Base-by-base conservation (phyloP, 306 rosid genomes). In the Quercus parvula region DNA sequence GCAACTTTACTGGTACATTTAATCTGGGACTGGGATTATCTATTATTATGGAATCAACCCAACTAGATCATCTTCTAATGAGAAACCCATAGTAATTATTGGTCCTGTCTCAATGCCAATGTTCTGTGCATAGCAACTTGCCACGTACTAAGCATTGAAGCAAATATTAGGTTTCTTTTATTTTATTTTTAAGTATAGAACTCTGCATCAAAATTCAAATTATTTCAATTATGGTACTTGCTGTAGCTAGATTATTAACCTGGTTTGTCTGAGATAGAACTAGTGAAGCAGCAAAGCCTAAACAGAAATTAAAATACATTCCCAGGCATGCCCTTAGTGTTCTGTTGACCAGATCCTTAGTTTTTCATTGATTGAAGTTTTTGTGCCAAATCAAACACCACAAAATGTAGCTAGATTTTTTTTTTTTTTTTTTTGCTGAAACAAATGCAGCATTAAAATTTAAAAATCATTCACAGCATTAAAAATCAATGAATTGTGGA, bases 271-370 rank as follows among this genome's bases (percentile, higher is more conserved):
- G 92, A 77, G 96, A 91, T 78, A 92, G 24, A 76, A 89, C 76
- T 71, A 95, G 77, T 80, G 90, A 78, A n/a, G 99, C 84, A 84
- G 93, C 96, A 74, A 70, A 92, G 70, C 17, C 90, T 90, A 49
- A 49, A 49, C 54, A 49, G 54, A 49, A 49, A 49, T 13, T 49
- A 49, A 49, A 49, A 49, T 49, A 49, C 54, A 49, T 49, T 49
- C 4, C 54, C 5, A 49, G 4, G 15, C 54, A 49, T 49, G 54
- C 54, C 17, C 54, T 49, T 12, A 3, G 17, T 49, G 4, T 49
- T 12, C 54, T 12, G 1, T 12, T 49, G 54, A 49, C 54, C 54
- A 2, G 15, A 49, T 49, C 54, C 54, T 12, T 49, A 49, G 15
- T 49, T 49, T 13, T 49, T 10, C 15, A 12, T 13, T 49, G 17